A percentile compares a stretch with the other conserved stretches of the same genome.
Evolutionary conservation across 1,284 basidiomycete species (phyloP).

Genomic region (Fomitopsis palustris): DNA sequence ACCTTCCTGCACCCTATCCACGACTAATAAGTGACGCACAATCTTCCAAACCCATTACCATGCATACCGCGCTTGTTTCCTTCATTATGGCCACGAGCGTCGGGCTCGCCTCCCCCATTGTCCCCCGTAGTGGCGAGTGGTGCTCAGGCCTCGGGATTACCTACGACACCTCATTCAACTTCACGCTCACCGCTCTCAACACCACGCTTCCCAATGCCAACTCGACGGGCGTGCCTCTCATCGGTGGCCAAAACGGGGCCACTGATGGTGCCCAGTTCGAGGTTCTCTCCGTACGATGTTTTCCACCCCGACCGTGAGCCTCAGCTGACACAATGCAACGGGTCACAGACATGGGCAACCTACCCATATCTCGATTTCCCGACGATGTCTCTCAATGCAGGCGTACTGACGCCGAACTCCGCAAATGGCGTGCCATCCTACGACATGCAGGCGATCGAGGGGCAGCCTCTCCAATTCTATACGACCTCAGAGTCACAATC

Average conservation of each 20-base stretch:
- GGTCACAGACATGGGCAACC: conserved; percentile 18
- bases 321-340: neutral
- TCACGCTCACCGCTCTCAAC: conserved; percentile 22
- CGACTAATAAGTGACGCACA: neutral
- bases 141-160: conserved; percentile 20
- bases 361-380: conserved; percentile 23
- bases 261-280: conserved; percentile 14
- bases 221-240: conserved; percentile 21
- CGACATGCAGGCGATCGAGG: conserved; percentile 10
- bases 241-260: conserved; percentile 18
- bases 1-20: neutral
- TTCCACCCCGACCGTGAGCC: neutral
- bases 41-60: neutral
- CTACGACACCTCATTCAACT: conserved; percentile 17
- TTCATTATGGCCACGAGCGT: conserved; percentile 6
- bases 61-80: conserved; percentile 11
- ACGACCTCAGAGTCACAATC: conserved; percentile 11
- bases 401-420: conserved; percentile 14
- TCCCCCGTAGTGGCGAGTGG: conserved; percentile 10
- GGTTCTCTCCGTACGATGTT: conserved; percentile 13
- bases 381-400: conserved; percentile 15
- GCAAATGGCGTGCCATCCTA: conserved; percentile 9
- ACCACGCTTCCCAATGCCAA: conserved; percentile 18
- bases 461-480: conserved; percentile 13
- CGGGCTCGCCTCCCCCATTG: conserved; percentile 5